Evolutionary conservation across 2,329 filamentous ascomycete genomes (phyloP).

Genomic region (Boeremia exigua): DNA sequence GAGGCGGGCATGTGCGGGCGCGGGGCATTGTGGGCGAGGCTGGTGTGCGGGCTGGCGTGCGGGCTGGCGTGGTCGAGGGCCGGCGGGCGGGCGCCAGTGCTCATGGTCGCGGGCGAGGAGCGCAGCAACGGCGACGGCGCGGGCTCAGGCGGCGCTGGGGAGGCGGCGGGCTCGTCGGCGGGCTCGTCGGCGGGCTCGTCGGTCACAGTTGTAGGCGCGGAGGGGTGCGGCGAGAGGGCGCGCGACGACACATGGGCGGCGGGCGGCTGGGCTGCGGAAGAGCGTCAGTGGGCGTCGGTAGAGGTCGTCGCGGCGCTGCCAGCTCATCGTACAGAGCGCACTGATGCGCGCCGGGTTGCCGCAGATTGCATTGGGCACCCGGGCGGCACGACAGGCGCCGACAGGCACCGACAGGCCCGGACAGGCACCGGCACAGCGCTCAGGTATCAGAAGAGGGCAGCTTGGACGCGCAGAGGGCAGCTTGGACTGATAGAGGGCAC

Average conservation of each 20-base stretch:
- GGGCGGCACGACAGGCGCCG: not conserved
- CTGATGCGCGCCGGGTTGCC: constrained; percentile 31
- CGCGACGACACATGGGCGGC: constrained; percentile 45
- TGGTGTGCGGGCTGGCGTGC: too few species aligned
- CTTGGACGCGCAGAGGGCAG: too few species aligned
- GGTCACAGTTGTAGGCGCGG: constrained; percentile 54
- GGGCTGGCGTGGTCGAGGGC: constrained; percentile 8
- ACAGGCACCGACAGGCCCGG: too few species aligned
- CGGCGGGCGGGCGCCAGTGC: constrained; percentile 2
- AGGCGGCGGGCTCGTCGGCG: constrained; percentile 61
- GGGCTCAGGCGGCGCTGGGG: constrained; percentile 52
- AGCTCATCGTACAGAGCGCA: constrained; percentile 51
- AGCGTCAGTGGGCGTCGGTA: constrained; percentile 29
- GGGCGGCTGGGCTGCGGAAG: constrained; percentile 55
- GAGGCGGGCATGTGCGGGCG: constrained; percentile 47
- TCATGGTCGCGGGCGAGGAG: constrained; percentile 10
- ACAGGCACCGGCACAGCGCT: too few species aligned
- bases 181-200: constrained; percentile 58
- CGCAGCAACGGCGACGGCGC: constrained; percentile 1
- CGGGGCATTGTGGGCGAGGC: constrained; percentile 24
- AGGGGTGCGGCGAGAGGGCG: constrained; percentile 56
- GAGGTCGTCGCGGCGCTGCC: constrained; percentile 30
- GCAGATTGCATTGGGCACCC: constrained; percentile 27
- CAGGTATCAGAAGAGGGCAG: too few species aligned
- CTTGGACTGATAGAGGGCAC: constrained; percentile 46